Evolutionary conservation across 441 rosid species (phyloP).

Genomic region (Corymbia calophylla): DNA sequence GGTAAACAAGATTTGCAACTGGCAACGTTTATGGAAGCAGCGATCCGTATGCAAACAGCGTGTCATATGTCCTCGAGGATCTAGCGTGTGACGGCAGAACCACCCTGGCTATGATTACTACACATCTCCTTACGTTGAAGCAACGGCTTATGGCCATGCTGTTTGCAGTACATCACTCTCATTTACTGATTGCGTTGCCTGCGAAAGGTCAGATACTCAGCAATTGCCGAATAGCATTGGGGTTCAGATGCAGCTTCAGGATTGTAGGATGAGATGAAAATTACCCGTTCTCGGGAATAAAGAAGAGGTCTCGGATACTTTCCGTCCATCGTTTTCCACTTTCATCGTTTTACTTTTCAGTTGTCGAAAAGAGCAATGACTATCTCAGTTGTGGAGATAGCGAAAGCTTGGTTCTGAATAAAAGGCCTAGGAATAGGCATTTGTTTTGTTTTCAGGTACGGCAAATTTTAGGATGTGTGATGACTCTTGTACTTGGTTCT

Average conservation of each 20-base stretch:
- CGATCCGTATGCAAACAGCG: background rate
- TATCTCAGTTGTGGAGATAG: background rate
- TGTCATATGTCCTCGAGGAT: background rate
- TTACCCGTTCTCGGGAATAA: background rate
- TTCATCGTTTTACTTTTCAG: accelerated
- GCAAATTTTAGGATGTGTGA: background rate
- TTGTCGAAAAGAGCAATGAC: background rate
- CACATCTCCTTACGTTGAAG: background rate
- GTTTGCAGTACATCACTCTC: background rate
- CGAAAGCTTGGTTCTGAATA: background rate
- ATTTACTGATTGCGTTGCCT: background rate
- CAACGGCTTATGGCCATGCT: background rate
- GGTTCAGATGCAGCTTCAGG: background rate
- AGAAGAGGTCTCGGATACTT: background rate
- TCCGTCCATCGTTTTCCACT: background rate
- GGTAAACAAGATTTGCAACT: background rate
- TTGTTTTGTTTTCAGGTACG: background rate
- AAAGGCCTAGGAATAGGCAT: background rate
- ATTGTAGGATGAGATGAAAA: background rate
- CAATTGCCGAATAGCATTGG: background rate
- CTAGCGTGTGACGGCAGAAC: background rate
- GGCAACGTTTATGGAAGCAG: background rate
- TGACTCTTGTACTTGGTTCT: background rate
- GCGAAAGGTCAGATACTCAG: background rate
- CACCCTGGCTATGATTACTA: background rate